These are phyloP conservation scores for Protomyces inundatus DNA, from an alignment of 1,139 yeast species.

Conservation along the genomic window DNA sequence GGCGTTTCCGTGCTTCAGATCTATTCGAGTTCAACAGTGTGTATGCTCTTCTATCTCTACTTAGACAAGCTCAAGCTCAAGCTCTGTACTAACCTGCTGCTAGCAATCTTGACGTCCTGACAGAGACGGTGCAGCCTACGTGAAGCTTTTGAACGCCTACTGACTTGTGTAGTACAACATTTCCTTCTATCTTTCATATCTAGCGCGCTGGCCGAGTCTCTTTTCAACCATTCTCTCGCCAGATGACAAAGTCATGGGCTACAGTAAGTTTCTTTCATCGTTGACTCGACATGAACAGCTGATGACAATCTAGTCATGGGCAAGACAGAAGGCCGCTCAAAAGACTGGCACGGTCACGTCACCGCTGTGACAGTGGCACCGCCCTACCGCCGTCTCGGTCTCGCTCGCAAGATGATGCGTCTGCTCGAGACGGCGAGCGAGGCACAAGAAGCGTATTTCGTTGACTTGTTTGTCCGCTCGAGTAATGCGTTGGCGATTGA, in stretches of 20 bases:
- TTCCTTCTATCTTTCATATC: slow-evolving; percentile 76
- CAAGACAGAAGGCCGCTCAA: slow-evolving; percentile 81
- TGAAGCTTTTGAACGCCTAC: not conserved
- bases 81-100: not conserved
- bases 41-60: not conserved
- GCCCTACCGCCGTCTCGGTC: slow-evolving; percentile 73
- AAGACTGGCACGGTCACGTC: slow-evolving; percentile 94
- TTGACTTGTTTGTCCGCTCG: slow-evolving; percentile 86
- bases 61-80: not conserved
- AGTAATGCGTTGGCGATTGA: slow-evolving; percentile 74
- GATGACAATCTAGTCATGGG: slow-evolving; percentile 58
- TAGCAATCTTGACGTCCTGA: slow-evolving; percentile 29
- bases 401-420: slow-evolving; percentile 67
- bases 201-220: slow-evolving; percentile 80
- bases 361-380: slow-evolving; percentile 91
- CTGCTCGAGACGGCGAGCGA: slow-evolving; percentile 70
- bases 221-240: slow-evolving; percentile 40
- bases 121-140: slow-evolving; percentile 27
- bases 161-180: slow-evolving; percentile 50
- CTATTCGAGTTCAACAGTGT: slow-evolving; percentile 29
- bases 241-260: slow-evolving; percentile 24
- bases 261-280: not conserved
- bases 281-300: too few relatives aligned
- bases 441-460: slow-evolving; percentile 61
- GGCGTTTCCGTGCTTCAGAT: slow-evolving; percentile 29